phyloP scores from a whole-genome alignment of 139 green algal species.

The Picochlorum sp. region DNA sequence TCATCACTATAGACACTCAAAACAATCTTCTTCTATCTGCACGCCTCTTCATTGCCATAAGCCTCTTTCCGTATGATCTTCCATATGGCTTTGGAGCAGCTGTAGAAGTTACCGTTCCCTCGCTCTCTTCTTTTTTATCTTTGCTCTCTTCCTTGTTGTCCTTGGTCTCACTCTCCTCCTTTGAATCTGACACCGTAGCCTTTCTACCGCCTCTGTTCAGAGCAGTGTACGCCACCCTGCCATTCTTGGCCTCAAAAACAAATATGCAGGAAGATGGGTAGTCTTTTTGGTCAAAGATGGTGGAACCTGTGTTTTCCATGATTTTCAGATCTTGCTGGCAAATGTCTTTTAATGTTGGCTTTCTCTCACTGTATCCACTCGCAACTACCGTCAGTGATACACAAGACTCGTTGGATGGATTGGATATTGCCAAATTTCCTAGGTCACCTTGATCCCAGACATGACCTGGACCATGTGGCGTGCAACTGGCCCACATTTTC shows the following conservation, averaged over 20 bases:
- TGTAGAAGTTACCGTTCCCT: too few relatives aligned
- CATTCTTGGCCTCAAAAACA: background rate
- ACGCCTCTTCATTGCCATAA: too few relatives aligned
- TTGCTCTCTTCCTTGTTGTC: background rate
- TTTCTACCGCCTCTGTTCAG: background rate
- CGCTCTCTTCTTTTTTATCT: too few relatives aligned
- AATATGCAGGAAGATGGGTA: background rate
- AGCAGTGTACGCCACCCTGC: background rate
- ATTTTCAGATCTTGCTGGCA: constrained; percentile 6
- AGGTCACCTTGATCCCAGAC: background rate
- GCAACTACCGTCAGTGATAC: background rate
- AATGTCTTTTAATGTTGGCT: constrained; percentile 2
- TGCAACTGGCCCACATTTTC: background rate
- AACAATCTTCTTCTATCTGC: too few relatives aligned
- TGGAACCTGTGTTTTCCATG: constrained; percentile 1
- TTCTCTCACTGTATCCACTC: background rate
- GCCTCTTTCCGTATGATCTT: too few relatives aligned
- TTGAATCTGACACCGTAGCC: background rate
- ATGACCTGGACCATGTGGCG: constrained; percentile 4
- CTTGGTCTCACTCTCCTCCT: background rate
- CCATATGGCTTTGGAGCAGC: too few relatives aligned
- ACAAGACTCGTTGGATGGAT: background rate
- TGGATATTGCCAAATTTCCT: background rate
- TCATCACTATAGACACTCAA: too few relatives aligned
- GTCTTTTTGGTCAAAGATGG: background rate